Evolutionary conservation across 2,329 filamentous ascomycete genomes (phyloP).

Genomic region (Pestalotiopsis sp.): DNA sequence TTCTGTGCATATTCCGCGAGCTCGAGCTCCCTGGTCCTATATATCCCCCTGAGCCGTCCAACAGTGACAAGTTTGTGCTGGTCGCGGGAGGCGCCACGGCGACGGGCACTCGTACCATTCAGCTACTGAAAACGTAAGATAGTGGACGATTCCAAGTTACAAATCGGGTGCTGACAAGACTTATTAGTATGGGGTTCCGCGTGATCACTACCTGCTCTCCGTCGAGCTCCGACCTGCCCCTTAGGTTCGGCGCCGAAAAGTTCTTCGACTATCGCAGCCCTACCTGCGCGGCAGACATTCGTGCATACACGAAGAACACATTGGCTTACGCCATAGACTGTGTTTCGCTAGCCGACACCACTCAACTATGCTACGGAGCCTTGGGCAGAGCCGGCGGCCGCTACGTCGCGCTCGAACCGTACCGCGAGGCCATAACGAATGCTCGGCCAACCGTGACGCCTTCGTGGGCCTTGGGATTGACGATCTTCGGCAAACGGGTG

Average conservation of each 20-base stretch:
- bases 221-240: constrained; percentile 49
- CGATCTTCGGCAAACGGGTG: neutral
- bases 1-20: neutral
- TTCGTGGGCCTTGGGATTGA: neutral
- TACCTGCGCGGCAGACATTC: constrained; percentile 47
- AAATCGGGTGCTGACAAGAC: too few relatives aligned
- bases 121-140: constrained; percentile 9
- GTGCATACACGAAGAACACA: constrained; percentile 42
- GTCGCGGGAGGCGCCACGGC: constrained; percentile 9
- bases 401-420: constrained; percentile 21
- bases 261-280: constrained; percentile 52
- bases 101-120: constrained; percentile 7
- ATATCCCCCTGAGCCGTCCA: neutral
- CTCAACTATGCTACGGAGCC: constrained; percentile 40
- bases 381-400: constrained; percentile 29
- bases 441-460: neutral
- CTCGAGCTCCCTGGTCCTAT: neutral
- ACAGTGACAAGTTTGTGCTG: neutral
- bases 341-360: constrained; percentile 41
- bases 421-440: neutral
- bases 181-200: neutral
- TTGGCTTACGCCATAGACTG: constrained; percentile 51
- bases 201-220: constrained; percentile 33
- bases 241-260: constrained; percentile 46
- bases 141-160: accelerated